Base-by-base conservation (phyloP, 2,329 filamentous ascomycete genomes). In the Phialocephala subalpina region DNA sequence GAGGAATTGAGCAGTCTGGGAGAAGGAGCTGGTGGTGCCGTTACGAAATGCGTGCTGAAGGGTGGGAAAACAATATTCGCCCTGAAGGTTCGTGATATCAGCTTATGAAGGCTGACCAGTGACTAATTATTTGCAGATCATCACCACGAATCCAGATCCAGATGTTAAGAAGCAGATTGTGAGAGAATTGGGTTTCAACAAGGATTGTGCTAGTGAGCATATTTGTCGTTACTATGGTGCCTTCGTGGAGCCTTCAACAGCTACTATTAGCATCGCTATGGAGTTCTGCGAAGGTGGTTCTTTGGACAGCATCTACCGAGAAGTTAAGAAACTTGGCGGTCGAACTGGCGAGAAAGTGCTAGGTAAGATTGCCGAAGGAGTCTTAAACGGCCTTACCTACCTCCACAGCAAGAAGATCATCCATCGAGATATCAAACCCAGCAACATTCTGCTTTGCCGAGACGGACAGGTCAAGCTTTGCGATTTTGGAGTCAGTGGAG, bases 91-190 rank as follows among this genome's bases (percentile, higher is more conserved):
- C 71, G 82, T 73, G 27, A 20, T 36, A 47, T 47, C 42, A 20
- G 53, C 29, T 27, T 20, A 8, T 20, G 9, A 42, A 18, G 22
- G 11, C 47, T 56, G 58, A 57, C 27, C 62, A 40, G 36, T 45
- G 35, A 20, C 52, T 63, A 62, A 40, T n/a, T 66, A 56, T 61
- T 47, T 63, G 2, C 69, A 97, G 95, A 92, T 99, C 76, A 99
- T 99, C 77, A 99, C 96, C 2, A 97, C 96, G 38, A 97, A 98
- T 77, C 96, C 96, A 1, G 96, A 99, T 73, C 95, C 96, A 14
- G 95, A 97, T 77, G 93, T 98, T 68, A 98, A 97, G 84, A 97
- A 97, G 78, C 96, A 99, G 80, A 99, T 99, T 73, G 88, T 98
- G 67, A 92, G 96, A 76, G 96, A 99, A 79, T 85, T 99, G 61